Evolutionary conservation across 192 early-diverging fungal species (phyloP), one percentile per base, ranked within the genome.

Genomic region (Backusella westeae): DNA sequence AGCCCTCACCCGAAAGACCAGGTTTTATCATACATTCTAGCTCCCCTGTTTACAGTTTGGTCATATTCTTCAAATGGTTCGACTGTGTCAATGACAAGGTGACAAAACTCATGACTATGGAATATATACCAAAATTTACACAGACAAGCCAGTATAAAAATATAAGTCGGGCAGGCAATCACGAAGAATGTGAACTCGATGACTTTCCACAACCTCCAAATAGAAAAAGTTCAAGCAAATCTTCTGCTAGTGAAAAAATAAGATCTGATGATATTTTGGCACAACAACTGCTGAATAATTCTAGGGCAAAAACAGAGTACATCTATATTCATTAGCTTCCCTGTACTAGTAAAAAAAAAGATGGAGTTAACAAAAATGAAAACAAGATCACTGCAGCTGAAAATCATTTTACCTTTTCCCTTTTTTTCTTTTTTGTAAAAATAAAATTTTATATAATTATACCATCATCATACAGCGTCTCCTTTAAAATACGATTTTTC

Each of bases 61-160:
- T 39, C 17, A 74, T 81, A 14, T 56, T 78, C 6, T 75, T 85
- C 23, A 77, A 75, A 35, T 83, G 93, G 81, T 90, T 91, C 77
- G 87, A 91, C 41, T 67, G 72, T 29, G 86, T 90, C 12, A 84
- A 92, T 67, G 88, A 91, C 2, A 90, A 93, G 41, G 88, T 94
- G 63, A 92, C 89, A 78, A 74, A 85, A 36, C 74, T 93, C 8
- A 89, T 93, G 89, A 88, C 92, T 6, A 86, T 85, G 1, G 92
- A 94, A 70, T 92, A 90, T 26, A 87, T 93, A n/a, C 92, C 93
- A 1, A 93, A 92, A 74, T 94, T 93, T 78, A 81, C 86, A 2
- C 85, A 81, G 49, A 92, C 92, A 12, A 41, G 21, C 15, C 35
- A 74, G 41, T 74, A 74, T 17, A 69, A 41, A 21, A 69, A n/a